Evolutionary conservation across 2,329 filamentous ascomycete genomes (phyloP), one percentile per base, ranked within the genome.

Genomic region (Chaetomiaceae sp.): DNA sequence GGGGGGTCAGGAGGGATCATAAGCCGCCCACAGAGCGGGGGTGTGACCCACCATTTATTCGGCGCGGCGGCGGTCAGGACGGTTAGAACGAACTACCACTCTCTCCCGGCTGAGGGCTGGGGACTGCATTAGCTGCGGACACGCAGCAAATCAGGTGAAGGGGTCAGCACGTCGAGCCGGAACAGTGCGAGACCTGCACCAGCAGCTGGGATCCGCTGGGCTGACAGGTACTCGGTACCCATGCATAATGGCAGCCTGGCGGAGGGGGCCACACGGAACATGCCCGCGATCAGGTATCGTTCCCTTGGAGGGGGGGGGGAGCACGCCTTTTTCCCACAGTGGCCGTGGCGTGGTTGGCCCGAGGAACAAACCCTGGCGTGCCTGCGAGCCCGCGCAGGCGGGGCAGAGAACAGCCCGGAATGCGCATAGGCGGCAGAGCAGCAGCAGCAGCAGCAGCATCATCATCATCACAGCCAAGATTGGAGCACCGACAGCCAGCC

Each of bases 1-100:
- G 32, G 33, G 48, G 57, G 55, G 54, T 56, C 53, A 58, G 56
- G 46, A 57, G 56, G 51, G n/a, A 57, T 52, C 32, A 55, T 53
- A 42, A 55, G 50, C 53, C 41, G 50, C 42, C 49, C 49, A 45
- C 50, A 42, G 47, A 54, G 57, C 53, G 56, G 57, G 58, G 56
- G n/a, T 56, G 57, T 54, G 55, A 56, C 51, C 56, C 55, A 54
- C 51, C 54, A 57, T 59, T 57, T 52, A 58, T 56, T 56, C 51
- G 49, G 49, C 42, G 48, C 34, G 39, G 40, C 49, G 49, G 50
- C 42, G 39, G 45, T 38, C 43, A 41, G 44, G 18, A 36, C 38
- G 35, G 46, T 41, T 40, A 41, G 45, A 38, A 43, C 35, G 42
- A 39, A 43, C 32, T 35, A 49, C 32, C 50, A 42, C 22, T 39